phyloP scores from a whole-genome alignment of 345 rosid species.

The Abelmoschus esculentus region DNA sequence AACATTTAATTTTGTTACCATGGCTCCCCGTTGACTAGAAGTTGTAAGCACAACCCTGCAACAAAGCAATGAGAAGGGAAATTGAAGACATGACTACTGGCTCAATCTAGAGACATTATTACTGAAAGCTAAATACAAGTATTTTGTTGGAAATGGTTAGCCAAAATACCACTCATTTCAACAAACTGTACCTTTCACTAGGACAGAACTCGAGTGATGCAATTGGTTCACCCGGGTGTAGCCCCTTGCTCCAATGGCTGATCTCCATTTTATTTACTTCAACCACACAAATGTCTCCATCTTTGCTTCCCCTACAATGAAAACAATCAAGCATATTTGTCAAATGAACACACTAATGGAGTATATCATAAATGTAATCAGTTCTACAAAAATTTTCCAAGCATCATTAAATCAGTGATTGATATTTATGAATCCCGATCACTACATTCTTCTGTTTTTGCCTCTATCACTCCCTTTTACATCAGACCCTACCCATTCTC shows the following conservation, averaged over 20 bases:
- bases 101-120: neutral
- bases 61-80: conserved; percentile 1
- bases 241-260: conserved; percentile 80
- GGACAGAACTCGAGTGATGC: conserved; percentile 79
- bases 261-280: conserved; percentile 87
- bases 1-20: conserved; percentile 73
- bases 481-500: neutral
- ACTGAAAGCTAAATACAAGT: neutral
- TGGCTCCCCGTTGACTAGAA: conserved; percentile 72
- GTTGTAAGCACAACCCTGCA: conserved; percentile 73
- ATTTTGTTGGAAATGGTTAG: neutral
- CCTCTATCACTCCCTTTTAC: neutral
- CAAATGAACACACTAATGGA: neutral
- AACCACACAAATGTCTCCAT: conserved; percentile 75
- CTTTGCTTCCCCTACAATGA: conserved; percentile 69
- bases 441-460: neutral
- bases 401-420: neutral
- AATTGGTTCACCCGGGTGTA: conserved; percentile 69
- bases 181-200: conserved; percentile 49
- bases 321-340: neutral
- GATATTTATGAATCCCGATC: neutral
- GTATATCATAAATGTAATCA: neutral
- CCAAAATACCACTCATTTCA: neutral
- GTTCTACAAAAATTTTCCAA: neutral
- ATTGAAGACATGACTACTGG: neutral